Percentiles rank a stretch among this genome's conserved stretches.
Conservation (phyloP, 345 rosid genomes). For the Hibiscus tridactylites region DNA sequence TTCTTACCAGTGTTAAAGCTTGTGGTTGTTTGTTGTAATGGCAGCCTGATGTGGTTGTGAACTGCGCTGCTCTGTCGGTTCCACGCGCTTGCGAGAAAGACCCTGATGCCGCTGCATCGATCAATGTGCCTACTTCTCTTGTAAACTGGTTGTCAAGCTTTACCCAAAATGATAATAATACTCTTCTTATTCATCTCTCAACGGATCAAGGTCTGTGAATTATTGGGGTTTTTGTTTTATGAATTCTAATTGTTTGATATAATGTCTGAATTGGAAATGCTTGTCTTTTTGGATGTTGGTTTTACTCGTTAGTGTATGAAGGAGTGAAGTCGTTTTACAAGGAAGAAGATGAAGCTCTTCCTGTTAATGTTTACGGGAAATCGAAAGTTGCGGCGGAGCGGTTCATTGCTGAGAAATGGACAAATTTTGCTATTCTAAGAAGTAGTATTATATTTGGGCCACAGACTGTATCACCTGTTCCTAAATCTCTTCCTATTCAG, state of each 20-base stretch:
- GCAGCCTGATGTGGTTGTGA: constrained; percentile 79
- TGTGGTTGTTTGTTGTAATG: constrained; percentile 5
- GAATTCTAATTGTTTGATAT: background rate
- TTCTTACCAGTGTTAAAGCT: background rate
- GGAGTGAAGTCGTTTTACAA: constrained; percentile 84
- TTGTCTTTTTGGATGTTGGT: constrained; percentile 1
- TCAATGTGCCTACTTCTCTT: constrained; percentile 69
- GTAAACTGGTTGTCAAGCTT: constrained; percentile 57
- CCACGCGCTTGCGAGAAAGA: constrained; percentile 81
- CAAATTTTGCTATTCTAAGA: constrained; percentile 67
- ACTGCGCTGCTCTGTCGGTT: constrained; percentile 81
- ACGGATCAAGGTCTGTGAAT: constrained; percentile 72
- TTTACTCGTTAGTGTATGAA: constrained; percentile 50
- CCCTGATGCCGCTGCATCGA: constrained; percentile 58
- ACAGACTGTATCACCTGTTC: constrained; percentile 73
- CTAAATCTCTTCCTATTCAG: constrained; percentile 87
- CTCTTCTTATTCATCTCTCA: constrained; percentile 71
- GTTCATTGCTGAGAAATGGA: constrained; percentile 47
- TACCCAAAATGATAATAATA: constrained; percentile 15
- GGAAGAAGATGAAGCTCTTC: constrained; percentile 72
- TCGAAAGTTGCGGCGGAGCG: constrained; percentile 82
- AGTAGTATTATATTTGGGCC: constrained; percentile 89
- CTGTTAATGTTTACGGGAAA: constrained; percentile 80
- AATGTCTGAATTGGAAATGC: background rate
- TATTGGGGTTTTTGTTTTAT: background rate